phyloP scores from a whole-genome alignment of 768 basidiomycete genomes.

The Psilocybe tampanensis region DNA sequence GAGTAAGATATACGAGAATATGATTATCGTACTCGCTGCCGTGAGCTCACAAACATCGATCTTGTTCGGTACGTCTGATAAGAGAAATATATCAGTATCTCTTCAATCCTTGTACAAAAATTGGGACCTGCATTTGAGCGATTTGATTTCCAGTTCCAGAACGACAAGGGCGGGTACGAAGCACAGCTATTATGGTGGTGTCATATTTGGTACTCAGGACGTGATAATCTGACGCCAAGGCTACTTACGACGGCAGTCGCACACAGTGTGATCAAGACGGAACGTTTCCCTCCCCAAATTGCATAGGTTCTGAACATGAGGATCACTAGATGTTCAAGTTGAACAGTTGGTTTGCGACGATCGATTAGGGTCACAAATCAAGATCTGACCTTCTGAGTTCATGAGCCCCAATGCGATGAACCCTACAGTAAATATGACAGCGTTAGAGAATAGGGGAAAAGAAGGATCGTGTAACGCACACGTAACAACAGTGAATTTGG shows the following conservation, averaged over 20 bases:
- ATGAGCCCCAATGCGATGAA: background rate
- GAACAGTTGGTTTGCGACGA: background rate
- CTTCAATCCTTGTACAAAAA: background rate
- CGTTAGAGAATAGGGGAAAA: background rate
- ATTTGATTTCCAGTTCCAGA: constrained; percentile 34
- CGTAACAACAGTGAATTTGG: constrained; percentile 29
- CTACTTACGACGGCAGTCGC: background rate
- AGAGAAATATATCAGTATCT: background rate
- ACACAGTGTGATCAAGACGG: constrained; percentile 33
- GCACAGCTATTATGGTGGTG: too few species aligned
- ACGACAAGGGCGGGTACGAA: constrained; percentile 32
- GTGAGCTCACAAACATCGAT: constrained; percentile 32
- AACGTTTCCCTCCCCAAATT: constrained; percentile 41
- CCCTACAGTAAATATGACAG: background rate
- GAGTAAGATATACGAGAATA: constrained; percentile 40
- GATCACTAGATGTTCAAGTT: constrained; percentile 27
- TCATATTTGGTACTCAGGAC: too few species aligned
- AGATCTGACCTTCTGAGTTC: background rate
- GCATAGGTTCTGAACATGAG: constrained; percentile 46
- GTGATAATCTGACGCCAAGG: background rate
- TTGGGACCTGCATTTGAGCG: constrained; percentile 32
- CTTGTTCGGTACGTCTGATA: constrained; percentile 19
- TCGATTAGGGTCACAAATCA: background rate
- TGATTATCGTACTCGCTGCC: constrained; percentile 37
- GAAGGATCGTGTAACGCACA: constrained; percentile 24